Evolutionary conservation across 163 green algal genomes (phyloP).

Genomic region (Chlamydomonas reinhardtii): DNA sequence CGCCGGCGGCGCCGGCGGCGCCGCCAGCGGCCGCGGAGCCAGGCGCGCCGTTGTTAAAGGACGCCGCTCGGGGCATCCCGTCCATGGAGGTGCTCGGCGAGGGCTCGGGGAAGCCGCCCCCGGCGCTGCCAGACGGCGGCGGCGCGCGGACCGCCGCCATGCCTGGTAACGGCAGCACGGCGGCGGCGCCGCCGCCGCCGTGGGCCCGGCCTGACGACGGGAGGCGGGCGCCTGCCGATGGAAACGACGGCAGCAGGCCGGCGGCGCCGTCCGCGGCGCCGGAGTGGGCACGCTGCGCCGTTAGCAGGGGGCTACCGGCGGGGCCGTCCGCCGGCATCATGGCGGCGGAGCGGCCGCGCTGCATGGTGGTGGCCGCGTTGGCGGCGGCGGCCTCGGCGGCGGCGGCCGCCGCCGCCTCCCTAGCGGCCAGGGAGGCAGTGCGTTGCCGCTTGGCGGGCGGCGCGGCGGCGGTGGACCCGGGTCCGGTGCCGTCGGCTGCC

Average conservation of each 20-base stretch:
- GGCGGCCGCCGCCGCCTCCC: background rate
- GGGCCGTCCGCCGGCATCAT: background rate
- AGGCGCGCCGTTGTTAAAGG: too few relatives aligned
- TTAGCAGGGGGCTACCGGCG: background rate
- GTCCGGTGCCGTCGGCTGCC: background rate
- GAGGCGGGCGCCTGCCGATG: background rate
- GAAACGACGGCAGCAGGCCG: background rate
- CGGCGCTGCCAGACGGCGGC: background rate
- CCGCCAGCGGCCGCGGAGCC: background rate
- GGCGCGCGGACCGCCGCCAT: background rate
- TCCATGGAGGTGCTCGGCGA: background rate
- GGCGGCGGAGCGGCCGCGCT: background rate
- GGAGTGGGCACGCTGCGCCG: background rate
- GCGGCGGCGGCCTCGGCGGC: background rate
- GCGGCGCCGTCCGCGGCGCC: background rate
- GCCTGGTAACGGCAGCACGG: background rate
- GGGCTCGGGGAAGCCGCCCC: background rate
- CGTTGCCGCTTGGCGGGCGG: slow-evolving; percentile 24
- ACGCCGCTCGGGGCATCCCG: too few relatives aligned
- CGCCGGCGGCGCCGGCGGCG: background rate
- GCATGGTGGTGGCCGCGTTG: background rate
- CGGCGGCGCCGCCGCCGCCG: background rate
- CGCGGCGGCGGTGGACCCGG: background rate
- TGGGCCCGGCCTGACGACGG: background rate
- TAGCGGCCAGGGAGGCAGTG: background rate